Percentiles rank a stretch among this genome's conserved stretches.
Conservation (phyloP, 2,329 filamentous ascomycete genomes). For the Phialophora verrucosa region DNA sequence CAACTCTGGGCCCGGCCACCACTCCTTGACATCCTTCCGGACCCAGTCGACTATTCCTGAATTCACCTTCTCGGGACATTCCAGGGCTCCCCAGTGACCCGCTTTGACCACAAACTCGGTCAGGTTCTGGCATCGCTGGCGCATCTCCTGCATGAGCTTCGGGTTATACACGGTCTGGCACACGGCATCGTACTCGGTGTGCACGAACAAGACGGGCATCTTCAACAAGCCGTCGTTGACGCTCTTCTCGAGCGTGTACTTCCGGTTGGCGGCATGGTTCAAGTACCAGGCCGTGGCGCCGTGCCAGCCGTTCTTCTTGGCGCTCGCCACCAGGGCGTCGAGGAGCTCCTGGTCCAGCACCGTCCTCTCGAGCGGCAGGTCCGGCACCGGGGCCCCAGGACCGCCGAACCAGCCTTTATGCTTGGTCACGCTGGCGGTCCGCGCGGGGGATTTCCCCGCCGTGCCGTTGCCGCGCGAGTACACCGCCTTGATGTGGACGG, state of each 20-base stretch:
- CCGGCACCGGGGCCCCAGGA: constrained; percentile 18
- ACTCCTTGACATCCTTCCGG: constrained; percentile 13
- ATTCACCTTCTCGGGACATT: constrained; percentile 75
- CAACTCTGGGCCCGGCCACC: constrained; percentile 20
- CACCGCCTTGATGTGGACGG: constrained; percentile 16
- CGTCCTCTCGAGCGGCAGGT: constrained; percentile 21
- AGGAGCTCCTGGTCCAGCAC: constrained; percentile 28
- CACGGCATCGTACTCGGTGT: constrained; percentile 29
- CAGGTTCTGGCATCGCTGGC: constrained; percentile 20
- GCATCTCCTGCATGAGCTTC: constrained; percentile 22
- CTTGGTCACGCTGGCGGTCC: constrained; percentile 34
- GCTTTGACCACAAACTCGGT: constrained; percentile 30
- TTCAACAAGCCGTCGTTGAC: constrained; percentile 41
- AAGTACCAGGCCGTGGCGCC: constrained; percentile 51
- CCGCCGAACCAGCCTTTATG: constrained; percentile 39
- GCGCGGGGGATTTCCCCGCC: neutral
- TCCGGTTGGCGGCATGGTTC: constrained; percentile 51
- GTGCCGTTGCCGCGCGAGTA: constrained; percentile 15
- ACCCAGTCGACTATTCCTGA: constrained; percentile 34
- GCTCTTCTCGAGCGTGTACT: constrained; percentile 50
- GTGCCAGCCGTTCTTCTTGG: constrained; percentile 51
- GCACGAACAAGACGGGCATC: constrained; percentile 31
- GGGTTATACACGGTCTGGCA: constrained; percentile 21
- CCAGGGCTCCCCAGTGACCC: constrained; percentile 81
- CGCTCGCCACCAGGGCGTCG: constrained; percentile 31